Conservation (phyloP, 768 basidiomycete genomes). For the Dioszegia hungarica region DNA sequence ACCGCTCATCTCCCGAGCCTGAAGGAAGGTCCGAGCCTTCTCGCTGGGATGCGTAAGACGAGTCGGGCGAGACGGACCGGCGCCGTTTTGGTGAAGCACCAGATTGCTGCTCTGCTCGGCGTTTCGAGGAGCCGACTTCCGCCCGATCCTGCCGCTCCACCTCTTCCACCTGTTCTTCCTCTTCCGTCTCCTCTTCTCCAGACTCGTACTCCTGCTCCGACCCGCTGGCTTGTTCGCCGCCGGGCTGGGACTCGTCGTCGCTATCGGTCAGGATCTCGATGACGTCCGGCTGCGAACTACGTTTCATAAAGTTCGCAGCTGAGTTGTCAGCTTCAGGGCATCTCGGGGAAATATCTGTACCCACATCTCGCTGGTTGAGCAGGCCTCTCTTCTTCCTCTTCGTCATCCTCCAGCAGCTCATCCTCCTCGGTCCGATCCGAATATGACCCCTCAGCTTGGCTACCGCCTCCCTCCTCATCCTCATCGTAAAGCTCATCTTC, state of each 20-base stretch:
- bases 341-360: too few relatives aligned
- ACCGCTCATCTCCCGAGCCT: not conserved
- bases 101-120: too few relatives aligned
- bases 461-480: not conserved
- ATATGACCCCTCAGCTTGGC: not conserved
- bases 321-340: not conserved
- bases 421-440: constrained; percentile 2
- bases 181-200: constrained; percentile 10
- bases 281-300: constrained; percentile 4
- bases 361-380: too few relatives aligned
- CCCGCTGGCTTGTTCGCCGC: not conserved
- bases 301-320: not conserved
- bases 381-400: not conserved
- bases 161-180: constrained; percentile 5
- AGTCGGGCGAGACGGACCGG: too few relatives aligned
- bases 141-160: not conserved
- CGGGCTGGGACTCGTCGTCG: constrained; percentile 9
- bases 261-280: constrained; percentile 18
- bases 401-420: not conserved
- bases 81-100: too few relatives aligned
- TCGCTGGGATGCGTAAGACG: too few relatives aligned
- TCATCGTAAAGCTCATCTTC: not conserved
- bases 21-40: not conserved
- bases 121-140: too few relatives aligned
- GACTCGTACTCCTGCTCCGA: constrained; percentile 8